These are phyloP conservation scores for Lasiosphaeria ovina DNA, from an alignment of 495 filamentous ascomycete species.

Conservation along the genomic window DNA sequence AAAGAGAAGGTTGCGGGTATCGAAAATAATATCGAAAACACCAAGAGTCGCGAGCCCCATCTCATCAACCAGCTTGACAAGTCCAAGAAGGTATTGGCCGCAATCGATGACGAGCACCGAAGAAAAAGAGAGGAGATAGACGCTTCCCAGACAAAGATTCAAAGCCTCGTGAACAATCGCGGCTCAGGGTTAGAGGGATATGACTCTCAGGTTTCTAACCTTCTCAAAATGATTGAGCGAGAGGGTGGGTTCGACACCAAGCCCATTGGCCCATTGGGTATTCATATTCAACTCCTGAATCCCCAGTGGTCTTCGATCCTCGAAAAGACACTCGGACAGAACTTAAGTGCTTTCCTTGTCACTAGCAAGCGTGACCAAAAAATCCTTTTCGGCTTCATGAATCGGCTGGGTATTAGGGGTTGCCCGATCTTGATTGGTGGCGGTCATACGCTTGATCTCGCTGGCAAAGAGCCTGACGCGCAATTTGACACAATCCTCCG, in stretches of 20 bases:
- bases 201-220: conserved; percentile 55
- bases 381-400: conserved; percentile 62
- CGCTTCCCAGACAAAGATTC: conserved; percentile 42
- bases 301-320: conserved; percentile 82
- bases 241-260: conserved; percentile 64
- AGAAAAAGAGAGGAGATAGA: conserved; percentile 49
- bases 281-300: conserved; percentile 69
- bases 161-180: conserved; percentile 29
- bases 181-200: conserved; percentile 50
- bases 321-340: conserved; percentile 66
- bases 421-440: conserved; percentile 68
- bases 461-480: conserved; percentile 67
- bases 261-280: conserved; percentile 82
- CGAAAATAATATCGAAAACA: conserved; percentile 35
- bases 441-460: conserved; percentile 56
- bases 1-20: conserved; percentile 47
- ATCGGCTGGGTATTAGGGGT: conserved; percentile 46
- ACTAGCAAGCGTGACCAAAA: conserved; percentile 67
- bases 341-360: conserved; percentile 75
- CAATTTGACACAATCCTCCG: conserved; percentile 74
- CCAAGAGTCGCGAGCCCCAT: conserved; percentile 30
- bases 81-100: conserved; percentile 42
- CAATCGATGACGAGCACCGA: conserved; percentile 36
- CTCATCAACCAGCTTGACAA: conserved; percentile 33
- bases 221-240: conserved; percentile 64